Evolutionary conservation across 208 protist species (phyloP), one percentile per base, ranked within the genome.

Genomic region (Leishmania martiniquensis): DNA sequence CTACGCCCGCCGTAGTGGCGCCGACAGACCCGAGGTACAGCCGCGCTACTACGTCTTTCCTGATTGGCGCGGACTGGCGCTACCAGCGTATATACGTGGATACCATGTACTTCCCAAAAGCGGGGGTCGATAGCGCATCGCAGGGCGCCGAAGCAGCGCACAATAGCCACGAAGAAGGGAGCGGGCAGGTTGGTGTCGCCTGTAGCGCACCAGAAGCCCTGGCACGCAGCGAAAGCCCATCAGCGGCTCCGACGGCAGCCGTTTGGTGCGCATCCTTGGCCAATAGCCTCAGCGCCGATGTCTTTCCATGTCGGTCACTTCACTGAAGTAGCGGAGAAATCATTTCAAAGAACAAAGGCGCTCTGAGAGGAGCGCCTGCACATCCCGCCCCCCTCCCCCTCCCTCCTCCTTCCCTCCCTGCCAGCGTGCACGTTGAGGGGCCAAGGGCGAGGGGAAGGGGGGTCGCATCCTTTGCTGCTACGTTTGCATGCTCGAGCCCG

Each of bases 61-160:
- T 95, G 1, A 71, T 91, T 62, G 83, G 82, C 44, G 86, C 91
- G 4, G 89, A 93, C 51, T 95, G 91, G 89, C 84, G 88, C 22
- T 95, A 91, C 75, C 91, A 95, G 72, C 85, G 91, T 66, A 87
- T 86, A 45, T 95, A 93, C 73, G 87, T 95, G 51, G 82, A 91
- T 65, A 72, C 76, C 34, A 78, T 89, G 55, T 77, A 89, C 42
- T 92, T 89, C 59, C 85, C 87, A 1, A 49, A 72, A 10, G 12
- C 47, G 5, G 9, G 34, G 13, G 51, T 20, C 12, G 9, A n/a
- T 39, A 20, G 34, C 15, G 47, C 29, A 25, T 47, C 47, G 44
- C 62, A 22, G n/a, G 10, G 45, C 25, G 44, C 66, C 45, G 66
- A 47, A 9, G 34, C 62, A 13, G 62, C 15, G n/a, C 13, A 5